phyloP scores from a whole-genome alignment of 2,329 filamentous ascomycete genomes.

The Fusarium coffeatum region DNA sequence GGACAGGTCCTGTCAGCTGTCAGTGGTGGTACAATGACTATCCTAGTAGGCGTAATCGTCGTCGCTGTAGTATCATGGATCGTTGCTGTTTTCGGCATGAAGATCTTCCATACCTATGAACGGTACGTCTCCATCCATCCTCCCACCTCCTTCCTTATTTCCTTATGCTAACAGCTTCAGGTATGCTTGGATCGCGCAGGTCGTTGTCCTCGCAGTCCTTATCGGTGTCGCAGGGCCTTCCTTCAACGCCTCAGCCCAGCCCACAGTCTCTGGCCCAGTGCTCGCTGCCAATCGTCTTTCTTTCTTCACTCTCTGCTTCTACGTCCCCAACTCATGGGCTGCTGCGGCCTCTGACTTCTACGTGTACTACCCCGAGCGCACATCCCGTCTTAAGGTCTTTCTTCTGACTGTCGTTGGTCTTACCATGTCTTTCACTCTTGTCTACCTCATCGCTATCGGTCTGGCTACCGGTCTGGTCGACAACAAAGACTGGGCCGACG shows the following conservation, averaged over 20 bases:
- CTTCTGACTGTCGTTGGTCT: slow-evolving; percentile 76
- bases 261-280: slow-evolving; percentile 69
- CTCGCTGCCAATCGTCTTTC: slow-evolving; percentile 69
- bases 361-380: slow-evolving; percentile 76
- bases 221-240: slow-evolving; percentile 72
- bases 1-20: slow-evolving; percentile 81
- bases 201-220: slow-evolving; percentile 77
- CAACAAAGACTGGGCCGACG: slow-evolving; percentile 61
- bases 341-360: slow-evolving; percentile 82
- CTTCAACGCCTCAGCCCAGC: slow-evolving; percentile 73
- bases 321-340: slow-evolving; percentile 68
- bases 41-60: slow-evolving; percentile 79
- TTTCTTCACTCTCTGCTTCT: slow-evolving; percentile 77
- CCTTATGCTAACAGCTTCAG: slow-evolving; percentile 18
- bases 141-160: background rate
- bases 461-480: slow-evolving; percentile 64
- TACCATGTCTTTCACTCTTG: slow-evolving; percentile 68
- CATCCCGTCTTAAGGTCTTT: slow-evolving; percentile 72
- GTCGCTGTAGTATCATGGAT: slow-evolving; percentile 78
- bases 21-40: slow-evolving; percentile 72
- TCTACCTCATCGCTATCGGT: slow-evolving; percentile 72
- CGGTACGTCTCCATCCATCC: slow-evolving; percentile 43
- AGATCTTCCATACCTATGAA: slow-evolving; percentile 77
- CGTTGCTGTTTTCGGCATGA: slow-evolving; percentile 71
- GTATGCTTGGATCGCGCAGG: slow-evolving; percentile 70